A percentile compares a stretch with the other conserved stretches of the same genome.
Conservation (phyloP, 176 grass and related monocot species). For the Lolium multiflorum region DNA sequence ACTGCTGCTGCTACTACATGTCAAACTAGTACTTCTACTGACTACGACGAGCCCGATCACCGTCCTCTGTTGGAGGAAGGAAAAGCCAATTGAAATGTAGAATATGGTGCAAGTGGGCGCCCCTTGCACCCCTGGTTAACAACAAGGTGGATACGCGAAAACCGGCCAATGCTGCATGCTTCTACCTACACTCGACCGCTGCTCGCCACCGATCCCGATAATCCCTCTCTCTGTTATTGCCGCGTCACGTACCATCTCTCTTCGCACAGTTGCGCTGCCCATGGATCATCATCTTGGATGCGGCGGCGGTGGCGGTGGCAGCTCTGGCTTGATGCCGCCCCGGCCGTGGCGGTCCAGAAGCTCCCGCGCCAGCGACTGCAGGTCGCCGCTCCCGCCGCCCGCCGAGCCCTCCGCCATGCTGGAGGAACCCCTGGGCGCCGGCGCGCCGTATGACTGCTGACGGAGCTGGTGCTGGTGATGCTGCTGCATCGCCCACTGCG, state of each 20-base stretch:
- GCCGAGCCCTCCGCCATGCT: constrained; percentile 45
- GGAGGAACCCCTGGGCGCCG: constrained; percentile 24
- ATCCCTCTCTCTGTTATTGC: constrained; percentile 40
- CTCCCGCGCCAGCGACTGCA: constrained; percentile 89
- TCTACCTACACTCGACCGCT: constrained; percentile 60
- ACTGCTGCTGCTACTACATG: constrained; percentile 53
- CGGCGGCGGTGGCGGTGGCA: constrained; percentile 49
- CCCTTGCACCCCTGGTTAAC: constrained; percentile 55
- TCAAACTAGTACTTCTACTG: constrained; percentile 50
- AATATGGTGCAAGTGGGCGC: constrained; percentile 49
- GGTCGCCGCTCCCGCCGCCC: constrained; percentile 61
- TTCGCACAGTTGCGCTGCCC: neutral
- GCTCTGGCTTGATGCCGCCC: constrained; percentile 57
- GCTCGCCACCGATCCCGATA: constrained; percentile 43
- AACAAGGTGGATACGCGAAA: constrained; percentile 65
- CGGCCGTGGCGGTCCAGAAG: constrained; percentile 75
- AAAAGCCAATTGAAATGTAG: constrained; percentile 44
- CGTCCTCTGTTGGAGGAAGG: constrained; percentile 41
- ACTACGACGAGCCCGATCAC: neutral
- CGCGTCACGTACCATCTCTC: constrained; percentile 33
- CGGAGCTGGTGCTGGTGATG: constrained; percentile 50
- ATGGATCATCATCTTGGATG: constrained; percentile 40
- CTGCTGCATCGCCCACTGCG: constrained; percentile 46
- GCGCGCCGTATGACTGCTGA: constrained; percentile 37
- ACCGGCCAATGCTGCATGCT: constrained; percentile 65